These are phyloP conservation scores for Sarocladium strictum DNA, from an alignment of 2,329 filamentous ascomycete species.

Conservation along the genomic window DNA sequence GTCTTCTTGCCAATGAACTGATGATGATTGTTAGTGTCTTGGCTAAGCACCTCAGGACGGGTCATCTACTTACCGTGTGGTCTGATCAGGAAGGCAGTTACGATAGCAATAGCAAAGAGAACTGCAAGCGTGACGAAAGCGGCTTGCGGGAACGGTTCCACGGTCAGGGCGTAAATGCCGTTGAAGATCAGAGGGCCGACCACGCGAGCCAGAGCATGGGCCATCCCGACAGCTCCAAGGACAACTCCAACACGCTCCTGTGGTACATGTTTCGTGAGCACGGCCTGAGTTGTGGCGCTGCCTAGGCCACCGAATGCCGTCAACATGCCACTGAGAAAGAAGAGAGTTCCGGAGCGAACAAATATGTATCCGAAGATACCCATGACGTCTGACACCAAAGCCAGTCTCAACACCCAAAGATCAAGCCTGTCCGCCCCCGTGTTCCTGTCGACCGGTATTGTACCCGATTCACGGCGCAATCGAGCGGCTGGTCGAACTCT, in stretches of 20 bases:
- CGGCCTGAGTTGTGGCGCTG: constrained; percentile 75
- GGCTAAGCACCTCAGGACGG: background rate
- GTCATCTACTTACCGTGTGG: constrained; percentile 60
- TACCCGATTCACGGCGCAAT: constrained; percentile 30
- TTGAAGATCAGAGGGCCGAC: constrained; percentile 80
- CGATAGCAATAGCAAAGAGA: constrained; percentile 61
- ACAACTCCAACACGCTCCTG: constrained; percentile 75
- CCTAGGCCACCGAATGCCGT: constrained; percentile 79
- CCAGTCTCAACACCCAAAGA: constrained; percentile 66
- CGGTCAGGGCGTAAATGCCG: constrained; percentile 76
- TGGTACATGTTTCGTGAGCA: constrained; percentile 87
- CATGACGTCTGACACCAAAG: constrained; percentile 68
- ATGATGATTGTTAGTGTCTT: background rate
- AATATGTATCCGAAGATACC: constrained; percentile 73
- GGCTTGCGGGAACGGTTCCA: constrained; percentile 70
- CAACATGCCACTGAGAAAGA: constrained; percentile 66
- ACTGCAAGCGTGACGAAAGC: constrained; percentile 70
- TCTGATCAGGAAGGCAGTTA: constrained; percentile 63
- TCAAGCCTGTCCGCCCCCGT: constrained; percentile 74
- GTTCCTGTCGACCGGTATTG: constrained; percentile 39
- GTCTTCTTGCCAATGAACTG: constrained; percentile 28
- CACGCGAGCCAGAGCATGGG: constrained; percentile 77
- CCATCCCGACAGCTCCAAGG: constrained; percentile 78
- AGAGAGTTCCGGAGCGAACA: constrained; percentile 53
- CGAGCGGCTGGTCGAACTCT: constrained; percentile 48